Conservation (phyloP, 441 rosid species). For the Aquilaria agallochum region DNA sequence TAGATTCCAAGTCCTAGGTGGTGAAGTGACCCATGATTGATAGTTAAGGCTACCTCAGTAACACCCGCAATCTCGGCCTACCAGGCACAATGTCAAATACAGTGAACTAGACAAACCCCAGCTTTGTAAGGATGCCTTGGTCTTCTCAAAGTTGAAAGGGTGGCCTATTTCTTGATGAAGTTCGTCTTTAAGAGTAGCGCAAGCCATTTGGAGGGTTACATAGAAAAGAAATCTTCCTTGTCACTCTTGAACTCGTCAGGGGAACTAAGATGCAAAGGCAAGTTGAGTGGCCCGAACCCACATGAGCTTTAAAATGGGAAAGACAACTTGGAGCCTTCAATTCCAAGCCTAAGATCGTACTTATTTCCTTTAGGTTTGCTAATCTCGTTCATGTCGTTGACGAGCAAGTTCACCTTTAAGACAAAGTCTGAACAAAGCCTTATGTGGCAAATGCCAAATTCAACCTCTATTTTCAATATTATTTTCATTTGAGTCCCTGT, state of each 20-base stretch:
- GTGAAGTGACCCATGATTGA: constrained; percentile 26
- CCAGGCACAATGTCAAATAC: constrained; percentile 44
- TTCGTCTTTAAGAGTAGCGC: constrained; percentile 39
- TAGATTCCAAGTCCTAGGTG: constrained; percentile 53
- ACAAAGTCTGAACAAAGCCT: no score
- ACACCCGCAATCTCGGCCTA: constrained; percentile 37
- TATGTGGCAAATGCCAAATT: no score
- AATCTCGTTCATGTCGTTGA: constrained; percentile 16
- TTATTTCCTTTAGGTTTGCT: background rate
- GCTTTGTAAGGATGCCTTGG: constrained; percentile 40
- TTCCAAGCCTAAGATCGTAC: constrained; percentile 14
- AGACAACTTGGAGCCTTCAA: constrained; percentile 11
- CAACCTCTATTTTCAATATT: no score
- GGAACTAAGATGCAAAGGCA: constrained; percentile 44
- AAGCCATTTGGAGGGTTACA: constrained; percentile 38
- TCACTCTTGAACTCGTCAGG: constrained; percentile 68
- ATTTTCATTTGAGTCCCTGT: no score
- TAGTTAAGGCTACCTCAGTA: constrained; percentile 29
- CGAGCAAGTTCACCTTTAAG: constrained; percentile 9
- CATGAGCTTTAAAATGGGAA: constrained; percentile 24
- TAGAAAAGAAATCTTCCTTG: constrained; percentile 45
- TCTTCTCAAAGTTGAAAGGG: constrained; percentile 11
- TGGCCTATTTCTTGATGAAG: constrained; percentile 11
- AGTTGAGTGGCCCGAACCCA: constrained; percentile 22
- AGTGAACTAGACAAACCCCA: constrained; percentile 44